These are phyloP conservation scores for Saxophila tyrrhenica DNA, from an alignment of 495 filamentous ascomycete species.

Conservation along the genomic window DNA sequence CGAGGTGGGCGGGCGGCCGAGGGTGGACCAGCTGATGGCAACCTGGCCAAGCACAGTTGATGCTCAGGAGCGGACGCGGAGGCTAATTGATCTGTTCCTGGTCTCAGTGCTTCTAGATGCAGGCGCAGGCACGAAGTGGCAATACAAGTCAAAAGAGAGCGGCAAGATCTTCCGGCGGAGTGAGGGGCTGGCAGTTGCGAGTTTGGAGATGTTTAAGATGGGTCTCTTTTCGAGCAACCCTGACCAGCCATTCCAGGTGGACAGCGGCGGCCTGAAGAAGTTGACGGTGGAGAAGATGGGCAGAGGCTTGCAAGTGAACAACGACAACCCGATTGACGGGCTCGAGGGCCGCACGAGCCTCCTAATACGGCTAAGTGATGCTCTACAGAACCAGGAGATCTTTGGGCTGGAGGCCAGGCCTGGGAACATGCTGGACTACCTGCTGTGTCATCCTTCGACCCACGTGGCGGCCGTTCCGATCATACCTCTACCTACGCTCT, in stretches of 20 bases:
- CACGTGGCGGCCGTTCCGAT: slow-evolving; percentile 78
- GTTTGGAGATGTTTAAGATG: slow-evolving; percentile 93
- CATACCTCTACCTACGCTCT: slow-evolving; percentile 80
- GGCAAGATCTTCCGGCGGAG: slow-evolving; percentile 74
- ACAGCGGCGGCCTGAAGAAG: slow-evolving; percentile 65
- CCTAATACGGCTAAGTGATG: slow-evolving; percentile 61
- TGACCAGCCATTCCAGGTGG: slow-evolving; percentile 75
- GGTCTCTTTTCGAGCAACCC: slow-evolving; percentile 83
- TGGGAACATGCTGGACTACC: slow-evolving; percentile 92
- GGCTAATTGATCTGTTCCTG: slow-evolving; percentile 74
- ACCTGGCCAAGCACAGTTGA: slow-evolving; percentile 56
- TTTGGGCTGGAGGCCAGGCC: slow-evolving; percentile 80
- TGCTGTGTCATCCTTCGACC: slow-evolving; percentile 82
- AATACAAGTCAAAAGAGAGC: slow-evolving; percentile 83
- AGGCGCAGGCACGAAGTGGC: slow-evolving; percentile 73
- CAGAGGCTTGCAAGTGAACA: slow-evolving; percentile 71
- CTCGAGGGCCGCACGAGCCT: slow-evolving; percentile 78
- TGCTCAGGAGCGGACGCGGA: slow-evolving; percentile 58
- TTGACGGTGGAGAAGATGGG: slow-evolving; percentile 64
- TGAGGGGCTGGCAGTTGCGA: slow-evolving; percentile 87
- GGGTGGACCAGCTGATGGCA: slow-evolving; percentile 59
- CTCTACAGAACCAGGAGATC: slow-evolving; percentile 68
- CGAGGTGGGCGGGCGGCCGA: slow-evolving; percentile 65
- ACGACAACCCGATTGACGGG: slow-evolving; percentile 73
- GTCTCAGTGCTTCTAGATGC: slow-evolving; percentile 87